Base-by-base conservation (phyloP, 345 rosid species). In the Lepidium sativum region DNA sequence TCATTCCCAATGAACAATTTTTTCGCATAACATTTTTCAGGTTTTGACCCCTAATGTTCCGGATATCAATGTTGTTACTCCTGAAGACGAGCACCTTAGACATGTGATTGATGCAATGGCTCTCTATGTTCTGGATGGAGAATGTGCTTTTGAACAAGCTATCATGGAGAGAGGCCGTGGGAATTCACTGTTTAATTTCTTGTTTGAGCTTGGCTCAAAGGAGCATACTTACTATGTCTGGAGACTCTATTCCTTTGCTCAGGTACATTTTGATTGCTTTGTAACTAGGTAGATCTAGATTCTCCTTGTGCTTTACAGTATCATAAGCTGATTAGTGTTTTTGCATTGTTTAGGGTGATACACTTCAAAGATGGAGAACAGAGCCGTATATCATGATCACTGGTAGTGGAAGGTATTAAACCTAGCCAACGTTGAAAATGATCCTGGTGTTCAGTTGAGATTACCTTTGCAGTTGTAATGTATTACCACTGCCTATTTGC, bases 151-250 rank as follows among this genome's bases (percentile, higher is more conserved):
- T 79, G 99, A 95, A 75, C 96, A 95, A 84, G 99, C 99, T 75
- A 84, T 91, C 25, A 95, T 95, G 99, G 96, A 88, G 78, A 91
- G 98, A 81, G 99, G 96, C 57, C 96, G 99, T 51, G 98, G 96
- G 51, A 88, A 91, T 79, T 77, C 91, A 68, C 90, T 91, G 70
- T 95, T 95, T 80, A 85, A 71, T 54, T 95, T 95, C 78, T 77
- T 95, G 80, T 95, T 95, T 65, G 98, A 85, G 80, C 91, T 91
- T 71, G 96, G 99, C 39, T 86, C 91, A 5, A 88, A 91, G 77
- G 98, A 91, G 61, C 99, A 95, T 75, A 85, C 98, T 12, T 91
- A 91, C 76, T 95, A 95, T 43, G 87, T 91, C 64, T 95, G 99
- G 99, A 84, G 97, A 73, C 92, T 94, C 62, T 94, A 88, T 78